phyloP scores from a whole-genome alignment of 2,329 filamentous ascomycete species.

The Aureobasidium sp. region DNA sequence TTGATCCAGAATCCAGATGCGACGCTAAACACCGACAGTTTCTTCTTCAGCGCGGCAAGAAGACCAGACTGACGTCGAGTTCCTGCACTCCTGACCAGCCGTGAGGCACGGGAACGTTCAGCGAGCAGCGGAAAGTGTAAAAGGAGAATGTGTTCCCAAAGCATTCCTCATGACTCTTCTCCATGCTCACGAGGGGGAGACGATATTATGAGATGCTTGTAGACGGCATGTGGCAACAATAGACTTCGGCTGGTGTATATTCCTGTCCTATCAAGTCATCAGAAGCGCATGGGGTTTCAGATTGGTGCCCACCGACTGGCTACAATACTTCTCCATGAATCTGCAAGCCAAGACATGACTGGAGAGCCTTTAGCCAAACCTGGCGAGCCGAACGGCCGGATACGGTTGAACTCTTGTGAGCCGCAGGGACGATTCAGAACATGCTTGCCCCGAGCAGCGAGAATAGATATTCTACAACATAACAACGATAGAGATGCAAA shows the following conservation, averaged over 20 bases:
- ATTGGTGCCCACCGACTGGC: neutral
- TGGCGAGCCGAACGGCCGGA: neutral
- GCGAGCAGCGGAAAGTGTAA: neutral
- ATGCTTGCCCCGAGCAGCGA: neutral
- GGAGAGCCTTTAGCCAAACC: neutral
- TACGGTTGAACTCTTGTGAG: too few relatives aligned
- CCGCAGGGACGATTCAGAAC: too few relatives aligned
- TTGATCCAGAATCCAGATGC: constrained; percentile 9
- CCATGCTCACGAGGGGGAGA: neutral
- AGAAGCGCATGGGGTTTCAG: neutral
- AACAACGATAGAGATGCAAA: neutral
- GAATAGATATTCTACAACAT: too few relatives aligned
- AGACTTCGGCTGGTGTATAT: neutral
- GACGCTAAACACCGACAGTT: constrained; percentile 10
- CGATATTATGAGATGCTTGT: neutral
- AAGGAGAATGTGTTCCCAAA: neutral
- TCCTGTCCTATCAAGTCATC: neutral
- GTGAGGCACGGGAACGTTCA: neutral
- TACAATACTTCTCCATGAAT: neutral
- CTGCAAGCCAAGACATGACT: neutral
- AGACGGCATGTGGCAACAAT: neutral
- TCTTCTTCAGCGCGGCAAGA: neutral
- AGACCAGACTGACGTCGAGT: neutral
- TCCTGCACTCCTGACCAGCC: neutral
- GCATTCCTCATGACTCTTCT: neutral